Percentiles rank a stretch among this genome's conserved stretches.
phyloP scores from a whole-genome alignment of 495 filamentous ascomycete species.

The Neurospora tetraspora region DNA sequence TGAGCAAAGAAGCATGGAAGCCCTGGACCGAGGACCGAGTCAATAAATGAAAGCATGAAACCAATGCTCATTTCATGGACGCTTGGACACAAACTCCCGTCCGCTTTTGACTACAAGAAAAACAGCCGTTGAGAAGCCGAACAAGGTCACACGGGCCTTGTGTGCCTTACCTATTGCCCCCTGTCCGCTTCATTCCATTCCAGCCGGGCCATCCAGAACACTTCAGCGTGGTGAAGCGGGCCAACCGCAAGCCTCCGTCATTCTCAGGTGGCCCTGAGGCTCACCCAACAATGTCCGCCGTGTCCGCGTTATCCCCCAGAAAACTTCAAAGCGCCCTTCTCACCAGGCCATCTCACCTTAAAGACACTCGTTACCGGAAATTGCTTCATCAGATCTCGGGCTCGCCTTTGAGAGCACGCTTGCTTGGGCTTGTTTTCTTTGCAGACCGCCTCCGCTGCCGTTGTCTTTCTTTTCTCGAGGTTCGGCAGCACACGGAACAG shows the following conservation, averaged over 20 bases:
- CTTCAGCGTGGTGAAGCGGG: background rate
- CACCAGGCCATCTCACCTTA: background rate
- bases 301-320: background rate
- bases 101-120: slow-evolving; percentile 14
- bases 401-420: background rate
- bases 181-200: slow-evolving; percentile 10
- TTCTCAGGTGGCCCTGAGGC: background rate
- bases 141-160: slow-evolving; percentile 16
- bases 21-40: background rate
- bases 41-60: background rate
- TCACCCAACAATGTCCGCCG: background rate
- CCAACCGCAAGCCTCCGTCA: background rate
- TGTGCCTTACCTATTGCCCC: background rate
- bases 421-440: background rate
- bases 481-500: background rate
- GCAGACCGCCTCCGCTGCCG: background rate
- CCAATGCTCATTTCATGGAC: background rate
- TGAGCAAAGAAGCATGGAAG: no score
- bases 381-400: background rate
- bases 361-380: background rate
- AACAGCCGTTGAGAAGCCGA: slow-evolving; percentile 5
- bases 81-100: background rate
- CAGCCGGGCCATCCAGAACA: slow-evolving; percentile 5
- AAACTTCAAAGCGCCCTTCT: background rate
- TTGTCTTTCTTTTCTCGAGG: background rate